These are phyloP conservation scores for Amphicarpaea edgeworthii DNA, from an alignment of 306 rosid species.

Conservation along the genomic window DNA sequence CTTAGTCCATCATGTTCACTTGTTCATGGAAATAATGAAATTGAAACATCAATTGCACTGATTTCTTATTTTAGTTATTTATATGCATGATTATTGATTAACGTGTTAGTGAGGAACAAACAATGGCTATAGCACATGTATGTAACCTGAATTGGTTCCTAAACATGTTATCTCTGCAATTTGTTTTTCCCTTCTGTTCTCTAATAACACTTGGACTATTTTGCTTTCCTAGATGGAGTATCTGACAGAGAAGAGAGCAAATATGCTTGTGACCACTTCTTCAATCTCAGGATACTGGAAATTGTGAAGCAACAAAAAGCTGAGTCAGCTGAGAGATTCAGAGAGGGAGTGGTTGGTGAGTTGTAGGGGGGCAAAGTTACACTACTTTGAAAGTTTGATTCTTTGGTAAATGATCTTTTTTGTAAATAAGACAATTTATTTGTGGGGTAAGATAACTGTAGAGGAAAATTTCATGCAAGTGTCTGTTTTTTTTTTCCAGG, in stretches of 20 bases:
- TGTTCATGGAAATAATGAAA: constrained; percentile 8
- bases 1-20: not conserved
- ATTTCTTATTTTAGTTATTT: constrained; percentile 9
- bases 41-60: constrained; percentile 24
- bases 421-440: not conserved
- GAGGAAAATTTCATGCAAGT: constrained; percentile 2
- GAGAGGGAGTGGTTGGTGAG: constrained; percentile 43
- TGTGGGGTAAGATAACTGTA: constrained; percentile 18
- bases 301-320: constrained; percentile 47
- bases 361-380: not conserved
- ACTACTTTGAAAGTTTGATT: constrained; percentile 3
- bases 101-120: constrained; percentile 74
- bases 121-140: constrained; percentile 86
- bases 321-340: no score
- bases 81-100: constrained; percentile 32
- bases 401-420: not conserved
- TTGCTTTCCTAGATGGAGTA: constrained; percentile 72
- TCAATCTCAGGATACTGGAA: constrained; percentile 76
- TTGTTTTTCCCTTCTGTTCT: constrained; percentile 4
- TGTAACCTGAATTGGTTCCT: constrained; percentile 37
- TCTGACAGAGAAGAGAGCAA: constrained; percentile 64
- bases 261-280: no score
- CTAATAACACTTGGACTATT: constrained; percentile 10
- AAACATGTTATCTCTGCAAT: constrained; percentile 1
- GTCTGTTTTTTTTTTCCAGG: constrained; percentile 1